phyloP scores from a whole-genome alignment of 2,329 filamentous ascomycete genomes.

The Bimuria novae-zelandiae region DNA sequence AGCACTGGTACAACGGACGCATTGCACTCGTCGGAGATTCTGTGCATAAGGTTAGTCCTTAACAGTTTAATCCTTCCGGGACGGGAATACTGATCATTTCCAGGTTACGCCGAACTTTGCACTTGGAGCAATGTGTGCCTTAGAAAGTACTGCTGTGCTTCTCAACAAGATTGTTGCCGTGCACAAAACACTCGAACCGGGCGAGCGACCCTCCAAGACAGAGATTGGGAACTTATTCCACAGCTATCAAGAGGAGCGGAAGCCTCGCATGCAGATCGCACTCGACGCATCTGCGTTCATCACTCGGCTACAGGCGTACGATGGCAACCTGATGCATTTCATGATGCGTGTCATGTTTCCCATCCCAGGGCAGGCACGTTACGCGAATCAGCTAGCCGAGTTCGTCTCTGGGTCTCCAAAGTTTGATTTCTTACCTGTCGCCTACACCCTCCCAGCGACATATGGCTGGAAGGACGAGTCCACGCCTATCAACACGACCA shows the following conservation, averaged over 20 bases:
- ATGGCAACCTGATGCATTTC: too few species aligned
- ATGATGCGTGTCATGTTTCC: too few species aligned
- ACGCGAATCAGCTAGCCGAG: too few species aligned
- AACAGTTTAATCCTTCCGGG: neutral
- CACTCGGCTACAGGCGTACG: neutral
- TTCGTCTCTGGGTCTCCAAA: too few species aligned
- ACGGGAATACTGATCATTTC: neutral
- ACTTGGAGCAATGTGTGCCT: neutral
- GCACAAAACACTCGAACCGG: neutral
- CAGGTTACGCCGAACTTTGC: neutral
- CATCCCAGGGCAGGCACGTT: too few species aligned
- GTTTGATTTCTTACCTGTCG: too few species aligned
- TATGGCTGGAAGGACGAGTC: too few species aligned
- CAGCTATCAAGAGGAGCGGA: neutral
- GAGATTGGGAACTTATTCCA: neutral
- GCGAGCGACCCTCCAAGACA: neutral
- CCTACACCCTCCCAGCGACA: too few species aligned
- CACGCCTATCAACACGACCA: too few species aligned
- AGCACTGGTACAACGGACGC: neutral
- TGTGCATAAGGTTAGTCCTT: neutral
- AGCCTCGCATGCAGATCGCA: neutral
- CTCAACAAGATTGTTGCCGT: neutral
- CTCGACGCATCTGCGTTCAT: neutral
- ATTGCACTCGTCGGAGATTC: neutral
- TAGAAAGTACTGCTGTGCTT: neutral